Conservation (phyloP, 257 asterid genomes). For the Penstemon eatonii region DNA sequence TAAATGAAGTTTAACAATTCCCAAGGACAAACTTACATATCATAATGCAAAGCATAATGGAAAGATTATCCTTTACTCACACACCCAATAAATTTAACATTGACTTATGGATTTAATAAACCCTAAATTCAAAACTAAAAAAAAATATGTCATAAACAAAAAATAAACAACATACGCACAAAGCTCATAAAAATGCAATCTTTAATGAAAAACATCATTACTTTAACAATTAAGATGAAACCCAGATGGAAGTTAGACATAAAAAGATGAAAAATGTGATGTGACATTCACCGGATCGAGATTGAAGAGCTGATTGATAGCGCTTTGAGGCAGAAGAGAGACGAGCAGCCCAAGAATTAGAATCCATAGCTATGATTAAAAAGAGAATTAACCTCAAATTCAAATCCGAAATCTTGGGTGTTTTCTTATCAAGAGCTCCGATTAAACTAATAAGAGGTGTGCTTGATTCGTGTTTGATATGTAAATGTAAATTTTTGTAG, state of each 20-base stretch:
- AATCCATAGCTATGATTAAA: conserved; percentile 54
- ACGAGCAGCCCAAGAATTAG: conserved; percentile 88
- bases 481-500: conserved; percentile 22
- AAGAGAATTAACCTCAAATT: conserved; percentile 22
- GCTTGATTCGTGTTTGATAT: conserved; percentile 17
- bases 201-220: not conserved
- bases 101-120: conserved; percentile 3
- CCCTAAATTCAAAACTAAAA: not conserved
- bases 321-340: conserved; percentile 72
- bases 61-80: not conserved
- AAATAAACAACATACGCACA: not conserved
- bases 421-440: conserved; percentile 31
- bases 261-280: not conserved
- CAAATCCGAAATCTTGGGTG: conserved; percentile 32
- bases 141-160: not conserved
- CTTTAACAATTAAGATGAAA: not conserved
- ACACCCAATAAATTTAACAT: not conserved
- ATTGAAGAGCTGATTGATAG: conserved; percentile 73
- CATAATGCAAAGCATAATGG: not conserved
- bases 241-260: conserved; percentile 11
- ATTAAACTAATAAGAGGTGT: conserved; percentile 22
- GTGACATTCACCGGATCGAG: conserved; percentile 65
- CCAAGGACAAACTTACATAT: not conserved
- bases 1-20: not conserved
- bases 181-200: conserved; percentile 22